A percentile compares a stretch with the other conserved stretches of the same genome.
Conservation (phyloP, 164 flowering plant genomes). For the Chimonanthus salicifolius region DNA sequence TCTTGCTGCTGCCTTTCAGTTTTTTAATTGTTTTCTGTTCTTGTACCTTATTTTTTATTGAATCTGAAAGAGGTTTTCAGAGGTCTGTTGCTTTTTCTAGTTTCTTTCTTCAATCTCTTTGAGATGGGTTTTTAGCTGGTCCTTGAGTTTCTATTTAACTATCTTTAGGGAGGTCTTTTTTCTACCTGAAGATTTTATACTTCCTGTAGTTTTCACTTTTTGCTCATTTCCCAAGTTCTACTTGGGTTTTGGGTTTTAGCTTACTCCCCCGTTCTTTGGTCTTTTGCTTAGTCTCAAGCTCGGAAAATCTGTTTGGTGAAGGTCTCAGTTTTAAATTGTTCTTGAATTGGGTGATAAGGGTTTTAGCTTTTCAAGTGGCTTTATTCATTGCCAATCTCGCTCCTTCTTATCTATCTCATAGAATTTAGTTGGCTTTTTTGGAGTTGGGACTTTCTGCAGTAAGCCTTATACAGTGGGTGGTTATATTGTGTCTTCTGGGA, state of each 20-base stretch:
- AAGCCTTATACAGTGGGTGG: background rate
- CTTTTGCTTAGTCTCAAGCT: no score
- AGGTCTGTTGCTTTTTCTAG: background rate
- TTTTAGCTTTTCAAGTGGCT: no score
- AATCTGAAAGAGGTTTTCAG: background rate
- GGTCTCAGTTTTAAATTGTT: background rate
- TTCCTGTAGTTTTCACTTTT: background rate
- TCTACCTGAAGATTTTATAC: constrained; percentile 1
- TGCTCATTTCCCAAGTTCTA: background rate
- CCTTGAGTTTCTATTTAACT: background rate
- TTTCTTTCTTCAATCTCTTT: background rate
- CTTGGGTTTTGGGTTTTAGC: no score
- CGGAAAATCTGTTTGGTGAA: background rate
- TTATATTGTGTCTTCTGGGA: background rate
- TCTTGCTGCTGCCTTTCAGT: background rate
- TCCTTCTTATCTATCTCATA: no score
- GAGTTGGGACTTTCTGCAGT: background rate
- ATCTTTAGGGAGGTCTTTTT: background rate
- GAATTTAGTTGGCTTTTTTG: background rate
- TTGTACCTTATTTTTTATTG: background rate
- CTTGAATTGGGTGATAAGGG: background rate
- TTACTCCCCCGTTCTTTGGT: no score
- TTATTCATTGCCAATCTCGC: no score
- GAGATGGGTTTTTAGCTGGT: background rate
- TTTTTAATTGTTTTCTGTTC: no score